A percentile compares a stretch with the other conserved stretches of the same genome.
Conservation (phyloP, 139 green algal genomes). For the Chlamydomonas applanata region DNA sequence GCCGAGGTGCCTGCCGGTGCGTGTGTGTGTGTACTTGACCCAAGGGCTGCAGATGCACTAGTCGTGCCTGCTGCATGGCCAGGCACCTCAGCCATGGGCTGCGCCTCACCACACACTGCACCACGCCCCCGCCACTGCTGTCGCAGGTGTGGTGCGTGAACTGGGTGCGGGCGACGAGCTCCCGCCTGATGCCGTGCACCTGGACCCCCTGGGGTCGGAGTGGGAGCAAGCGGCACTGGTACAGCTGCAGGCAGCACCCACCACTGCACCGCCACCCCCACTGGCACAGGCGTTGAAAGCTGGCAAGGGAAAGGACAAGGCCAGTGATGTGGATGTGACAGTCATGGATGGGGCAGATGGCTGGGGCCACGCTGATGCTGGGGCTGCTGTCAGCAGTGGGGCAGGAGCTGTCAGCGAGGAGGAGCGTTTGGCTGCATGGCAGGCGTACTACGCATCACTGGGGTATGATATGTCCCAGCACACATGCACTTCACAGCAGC, state of each 20-base stretch:
- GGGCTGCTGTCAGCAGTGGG: not conserved
- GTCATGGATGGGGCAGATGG: slow-evolving; percentile 9
- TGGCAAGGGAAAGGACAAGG: not conserved
- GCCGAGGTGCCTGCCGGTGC: slow-evolving; percentile 30
- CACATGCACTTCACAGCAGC: not conserved
- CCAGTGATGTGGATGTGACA: not conserved
- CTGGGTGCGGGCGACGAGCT: slow-evolving; percentile 5
- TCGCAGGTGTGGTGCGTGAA: slow-evolving; percentile 10
- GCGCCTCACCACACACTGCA: not conserved
- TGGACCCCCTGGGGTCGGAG: slow-evolving; percentile 27
- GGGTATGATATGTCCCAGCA: not conserved
- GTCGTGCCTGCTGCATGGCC: not conserved
- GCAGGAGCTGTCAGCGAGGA: not conserved
- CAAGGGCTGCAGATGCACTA: too few relatives aligned
- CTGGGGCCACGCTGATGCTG: not conserved
- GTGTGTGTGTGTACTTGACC: not conserved
- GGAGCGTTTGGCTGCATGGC: slow-evolving; percentile 4
- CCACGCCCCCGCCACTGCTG: not conserved
- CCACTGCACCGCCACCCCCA: slow-evolving; percentile 7
- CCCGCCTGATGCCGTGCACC: slow-evolving; percentile 27
- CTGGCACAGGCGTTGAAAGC: not conserved
- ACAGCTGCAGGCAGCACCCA: slow-evolving; percentile 18
- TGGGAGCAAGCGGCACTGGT: slow-evolving; percentile 46
- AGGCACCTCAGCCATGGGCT: not conserved
- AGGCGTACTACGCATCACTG: not conserved